These are phyloP conservation scores for Paecilomyces variotii DNA, from an alignment of 2,329 filamentous ascomycete species.

Conservation along the genomic window DNA sequence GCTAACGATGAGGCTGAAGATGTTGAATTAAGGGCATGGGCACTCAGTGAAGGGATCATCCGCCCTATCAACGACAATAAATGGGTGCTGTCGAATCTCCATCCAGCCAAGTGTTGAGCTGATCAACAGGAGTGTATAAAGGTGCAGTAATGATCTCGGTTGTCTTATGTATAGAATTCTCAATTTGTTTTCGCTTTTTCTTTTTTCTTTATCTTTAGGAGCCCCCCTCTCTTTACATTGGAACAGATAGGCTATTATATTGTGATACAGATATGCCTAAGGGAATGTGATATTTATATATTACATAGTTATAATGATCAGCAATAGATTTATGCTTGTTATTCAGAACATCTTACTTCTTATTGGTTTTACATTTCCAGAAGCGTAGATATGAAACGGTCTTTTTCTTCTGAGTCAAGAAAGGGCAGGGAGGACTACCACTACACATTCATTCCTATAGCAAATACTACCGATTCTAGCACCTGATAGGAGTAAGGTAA, in stretches of 20 bases:
- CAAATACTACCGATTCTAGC: too few relatives aligned
- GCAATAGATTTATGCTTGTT: too few relatives aligned
- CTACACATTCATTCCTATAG: too few relatives aligned
- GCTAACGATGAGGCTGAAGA: conserved; percentile 28
- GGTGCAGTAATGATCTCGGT: neutral
- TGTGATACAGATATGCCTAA: neutral
- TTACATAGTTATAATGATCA: too few relatives aligned
- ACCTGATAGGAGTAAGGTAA: too few relatives aligned
- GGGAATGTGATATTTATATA: neutral
- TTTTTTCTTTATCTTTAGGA: neutral
- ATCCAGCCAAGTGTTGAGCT: neutral
- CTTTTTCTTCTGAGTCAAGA: too few relatives aligned
- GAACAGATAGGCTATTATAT: neutral
- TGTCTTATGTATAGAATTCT: neutral
- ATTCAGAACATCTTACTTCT: too few relatives aligned
- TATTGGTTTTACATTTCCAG: too few relatives aligned
- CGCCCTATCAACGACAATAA: conserved; percentile 8
- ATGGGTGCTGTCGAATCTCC: conserved; percentile 14
- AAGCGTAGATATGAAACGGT: too few relatives aligned
- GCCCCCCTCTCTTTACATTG: neutral
- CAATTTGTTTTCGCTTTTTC: neutral
- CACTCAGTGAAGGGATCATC: conserved; percentile 26
- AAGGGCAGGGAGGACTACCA: too few relatives aligned
- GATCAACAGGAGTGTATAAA: neutral
- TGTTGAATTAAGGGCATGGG: conserved; percentile 34